These are phyloP conservation scores for Diutina scorzettiae DNA, from an alignment of 1,139 yeast genomes.

Conservation along the genomic window DNA sequence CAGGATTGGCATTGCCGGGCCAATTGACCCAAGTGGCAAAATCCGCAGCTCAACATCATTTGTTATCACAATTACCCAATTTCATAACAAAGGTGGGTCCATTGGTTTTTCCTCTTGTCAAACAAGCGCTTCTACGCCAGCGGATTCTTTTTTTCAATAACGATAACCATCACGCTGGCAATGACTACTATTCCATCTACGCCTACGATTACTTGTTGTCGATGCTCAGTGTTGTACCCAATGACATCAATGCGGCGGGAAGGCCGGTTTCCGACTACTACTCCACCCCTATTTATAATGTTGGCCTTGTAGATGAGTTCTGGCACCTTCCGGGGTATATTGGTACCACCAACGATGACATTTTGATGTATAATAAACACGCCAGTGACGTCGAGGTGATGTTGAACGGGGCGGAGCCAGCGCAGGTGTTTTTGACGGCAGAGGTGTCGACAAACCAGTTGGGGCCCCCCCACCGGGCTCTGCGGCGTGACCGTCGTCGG, in stretches of 20 bases:
- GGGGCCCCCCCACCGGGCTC: background rate
- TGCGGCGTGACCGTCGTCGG: background rate
- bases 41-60: constrained; percentile 23
- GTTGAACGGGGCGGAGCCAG: background rate
- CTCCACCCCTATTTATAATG: constrained; percentile 42
- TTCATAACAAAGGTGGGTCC: constrained; percentile 57
- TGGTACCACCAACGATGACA: constrained; percentile 65
- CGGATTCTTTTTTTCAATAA: constrained; percentile 45
- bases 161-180: background rate
- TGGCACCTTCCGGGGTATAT: constrained; percentile 28
- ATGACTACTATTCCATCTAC: background rate
- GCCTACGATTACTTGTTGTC: constrained; percentile 27
- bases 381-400: constrained; percentile 41
- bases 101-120: constrained; percentile 57
- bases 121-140: constrained; percentile 50
- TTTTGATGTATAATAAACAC: constrained; percentile 42
- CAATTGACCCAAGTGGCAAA: background rate
- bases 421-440: background rate
- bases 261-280: constrained; percentile 6
- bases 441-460: background rate
- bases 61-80: constrained; percentile 34
- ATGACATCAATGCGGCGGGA: constrained; percentile 12
- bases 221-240: constrained; percentile 27
- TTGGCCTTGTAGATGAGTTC: constrained; percentile 48
- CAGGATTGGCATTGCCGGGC: constrained; percentile 7